Evolutionary conservation across 2,329 filamentous ascomycete species (phyloP).

Genomic region (Ustilaginoidea virens): DNA sequence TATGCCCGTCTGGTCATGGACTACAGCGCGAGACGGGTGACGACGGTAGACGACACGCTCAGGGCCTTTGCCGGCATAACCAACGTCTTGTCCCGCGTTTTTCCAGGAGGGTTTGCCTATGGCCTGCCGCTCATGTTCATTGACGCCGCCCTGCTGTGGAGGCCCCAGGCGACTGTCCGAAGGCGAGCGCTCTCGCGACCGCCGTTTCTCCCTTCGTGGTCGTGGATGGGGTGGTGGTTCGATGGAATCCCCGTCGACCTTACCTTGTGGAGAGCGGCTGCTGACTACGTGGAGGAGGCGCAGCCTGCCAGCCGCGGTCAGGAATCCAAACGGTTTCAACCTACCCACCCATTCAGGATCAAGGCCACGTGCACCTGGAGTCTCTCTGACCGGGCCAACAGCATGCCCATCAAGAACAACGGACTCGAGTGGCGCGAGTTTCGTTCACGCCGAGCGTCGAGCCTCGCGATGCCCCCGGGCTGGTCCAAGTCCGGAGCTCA

Average conservation of each 20-base stretch:
- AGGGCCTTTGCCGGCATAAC: constrained; percentile 28
- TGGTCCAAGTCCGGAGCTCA: constrained; percentile 21
- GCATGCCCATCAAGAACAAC: constrained; percentile 19
- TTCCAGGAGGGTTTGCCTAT: constrained; percentile 26
- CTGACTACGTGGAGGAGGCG: constrained; percentile 26
- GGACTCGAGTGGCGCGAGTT: constrained; percentile 25
- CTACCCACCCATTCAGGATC: constrained; percentile 22
- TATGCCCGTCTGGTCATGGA: constrained; percentile 28
- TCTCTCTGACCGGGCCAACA: constrained; percentile 22
- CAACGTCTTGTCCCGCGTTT: constrained; percentile 23
- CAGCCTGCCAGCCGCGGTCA: constrained; percentile 15
- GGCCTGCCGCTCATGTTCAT: constrained; percentile 31
- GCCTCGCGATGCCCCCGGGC: constrained; percentile 19
- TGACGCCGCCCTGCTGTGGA: constrained; percentile 28
- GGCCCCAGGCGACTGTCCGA: constrained; percentile 26
- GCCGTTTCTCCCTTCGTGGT: constrained; percentile 28
- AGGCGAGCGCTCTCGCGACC: constrained; percentile 20
- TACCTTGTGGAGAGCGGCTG: constrained; percentile 25
- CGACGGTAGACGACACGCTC: constrained; percentile 24
- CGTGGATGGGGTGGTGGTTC: constrained; percentile 33
- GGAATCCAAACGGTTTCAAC: constrained; percentile 19
- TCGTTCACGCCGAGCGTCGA: constrained; percentile 16
- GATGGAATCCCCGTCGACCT: constrained; percentile 27
- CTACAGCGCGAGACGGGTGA: constrained; percentile 24
- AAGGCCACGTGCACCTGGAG: constrained; percentile 21